A percentile compares a stretch with the other conserved stretches of the same genome.
Conservation (phyloP, 768 basidiomycete genomes). For the Panellus pusillus region DNA sequence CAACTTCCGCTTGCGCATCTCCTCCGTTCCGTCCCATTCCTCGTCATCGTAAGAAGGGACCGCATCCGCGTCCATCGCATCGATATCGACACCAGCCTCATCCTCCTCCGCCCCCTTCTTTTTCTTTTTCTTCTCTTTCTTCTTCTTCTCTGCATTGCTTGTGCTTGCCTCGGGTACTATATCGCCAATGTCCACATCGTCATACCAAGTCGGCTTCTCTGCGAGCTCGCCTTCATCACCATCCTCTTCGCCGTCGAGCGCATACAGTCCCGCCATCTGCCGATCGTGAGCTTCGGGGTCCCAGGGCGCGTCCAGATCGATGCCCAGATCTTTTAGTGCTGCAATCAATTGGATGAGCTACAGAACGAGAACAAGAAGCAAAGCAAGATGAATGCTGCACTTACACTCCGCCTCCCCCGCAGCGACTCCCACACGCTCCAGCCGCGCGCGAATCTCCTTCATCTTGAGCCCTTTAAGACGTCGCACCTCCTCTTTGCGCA, state of each 20-base stretch:
- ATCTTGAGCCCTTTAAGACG: constrained; percentile 82
- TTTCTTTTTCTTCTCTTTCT: constrained; percentile 55
- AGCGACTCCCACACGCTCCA: constrained; percentile 69
- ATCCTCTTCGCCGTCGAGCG: constrained; percentile 40
- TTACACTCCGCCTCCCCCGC: constrained; percentile 40
- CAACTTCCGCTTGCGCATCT: constrained; percentile 80
- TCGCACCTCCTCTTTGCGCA: constrained; percentile 78
- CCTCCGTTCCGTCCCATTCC: constrained; percentile 88
- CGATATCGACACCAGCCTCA: constrained; percentile 59
- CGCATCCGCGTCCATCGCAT: constrained; percentile 50
- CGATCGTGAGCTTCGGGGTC: constrained; percentile 82
- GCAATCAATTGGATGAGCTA: constrained; percentile 8
- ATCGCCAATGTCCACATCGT: constrained; percentile 83
- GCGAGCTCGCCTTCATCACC: constrained; percentile 25
- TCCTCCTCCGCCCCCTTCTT: constrained; percentile 38
- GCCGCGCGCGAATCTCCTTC: constrained; percentile 73
- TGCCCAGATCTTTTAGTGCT: constrained; percentile 60
- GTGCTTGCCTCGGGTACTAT: constrained; percentile 43
- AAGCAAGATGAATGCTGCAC: neutral
- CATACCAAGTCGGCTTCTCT: constrained; percentile 88
- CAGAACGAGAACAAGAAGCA: neutral
- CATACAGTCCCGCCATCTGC: constrained; percentile 80
- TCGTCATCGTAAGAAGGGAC: constrained; percentile 41
- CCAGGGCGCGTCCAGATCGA: constrained; percentile 90
- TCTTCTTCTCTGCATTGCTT: constrained; percentile 48